phyloP scores from a whole-genome alignment of 768 basidiomycete species.

The Russula abietina region DNA sequence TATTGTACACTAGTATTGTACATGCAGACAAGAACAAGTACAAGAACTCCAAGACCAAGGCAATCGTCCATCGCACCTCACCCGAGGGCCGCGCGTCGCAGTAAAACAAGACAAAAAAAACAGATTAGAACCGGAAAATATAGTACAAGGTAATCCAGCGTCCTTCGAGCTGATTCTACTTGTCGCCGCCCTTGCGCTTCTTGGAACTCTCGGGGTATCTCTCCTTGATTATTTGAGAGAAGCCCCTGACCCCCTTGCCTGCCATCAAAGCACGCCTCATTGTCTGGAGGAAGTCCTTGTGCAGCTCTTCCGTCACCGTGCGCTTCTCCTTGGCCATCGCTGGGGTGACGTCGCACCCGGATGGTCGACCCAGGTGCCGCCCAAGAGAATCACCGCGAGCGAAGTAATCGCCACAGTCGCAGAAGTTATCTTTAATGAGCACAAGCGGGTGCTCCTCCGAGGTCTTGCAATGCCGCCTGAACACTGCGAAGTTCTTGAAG shows the following conservation, averaged over 20 bases:
- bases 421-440: background rate
- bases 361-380: background rate
- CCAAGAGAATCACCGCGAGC: background rate
- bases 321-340: background rate
- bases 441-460: background rate
- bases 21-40: background rate
- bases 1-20: background rate
- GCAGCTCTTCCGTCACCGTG: background rate
- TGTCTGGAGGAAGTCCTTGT: background rate
- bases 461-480: background rate
- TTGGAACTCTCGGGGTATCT: background rate
- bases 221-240: background rate
- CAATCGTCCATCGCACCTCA: background rate
- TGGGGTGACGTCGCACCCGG: background rate
- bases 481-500: background rate
- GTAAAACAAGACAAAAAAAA: background rate
- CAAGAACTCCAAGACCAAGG: background rate
- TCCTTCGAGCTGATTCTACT: background rate
- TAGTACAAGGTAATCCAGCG: background rate
- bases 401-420: conserved; percentile 4
- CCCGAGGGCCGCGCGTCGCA: background rate
- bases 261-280: background rate
- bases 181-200: background rate
- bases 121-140: background rate
- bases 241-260: background rate